Evolutionary conservation across 129 eudicot species (phyloP).

Genomic region (Lactuca sativa): DNA sequence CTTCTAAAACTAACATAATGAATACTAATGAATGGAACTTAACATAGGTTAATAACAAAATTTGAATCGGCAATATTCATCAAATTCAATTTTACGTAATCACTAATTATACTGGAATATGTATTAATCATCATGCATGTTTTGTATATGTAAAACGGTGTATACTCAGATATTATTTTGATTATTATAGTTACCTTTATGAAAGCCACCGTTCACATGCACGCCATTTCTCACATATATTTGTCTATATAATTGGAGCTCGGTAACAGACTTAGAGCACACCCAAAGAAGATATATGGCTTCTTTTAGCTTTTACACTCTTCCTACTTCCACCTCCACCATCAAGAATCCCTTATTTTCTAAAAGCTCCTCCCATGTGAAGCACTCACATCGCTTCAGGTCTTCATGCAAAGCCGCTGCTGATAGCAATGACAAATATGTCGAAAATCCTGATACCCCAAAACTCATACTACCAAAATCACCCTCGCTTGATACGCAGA

Average conservation of each 20-base stretch:
- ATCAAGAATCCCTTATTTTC: not conserved
- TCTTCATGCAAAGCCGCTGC: not conserved
- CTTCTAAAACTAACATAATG: no score
- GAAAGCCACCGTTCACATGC: no score
- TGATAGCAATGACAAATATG: not conserved
- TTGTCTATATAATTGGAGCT: not conserved
- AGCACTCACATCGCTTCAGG: not conserved
- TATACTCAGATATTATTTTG: no score
- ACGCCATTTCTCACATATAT: not conserved
- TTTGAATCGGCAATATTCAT: no score
- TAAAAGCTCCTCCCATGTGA: not conserved
- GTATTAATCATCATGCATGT: no score
- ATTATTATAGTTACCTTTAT: no score
- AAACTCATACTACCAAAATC: conserved; percentile 1
- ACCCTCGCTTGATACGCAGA: not conserved
- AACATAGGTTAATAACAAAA: no score
- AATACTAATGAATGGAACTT: no score
- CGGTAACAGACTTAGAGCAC: no score
- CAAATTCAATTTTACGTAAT: no score
- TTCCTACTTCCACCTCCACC: not conserved
- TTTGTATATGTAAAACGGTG: no score
- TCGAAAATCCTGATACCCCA: not conserved
- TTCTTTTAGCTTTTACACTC: conserved; percentile 8
- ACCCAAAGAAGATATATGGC: not conserved
- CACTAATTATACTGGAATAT: no score